Evolutionary conservation across 306 rosid genomes (phyloP), one percentile per base, ranked within the genome.

Genomic region (Medicago lupulina): DNA sequence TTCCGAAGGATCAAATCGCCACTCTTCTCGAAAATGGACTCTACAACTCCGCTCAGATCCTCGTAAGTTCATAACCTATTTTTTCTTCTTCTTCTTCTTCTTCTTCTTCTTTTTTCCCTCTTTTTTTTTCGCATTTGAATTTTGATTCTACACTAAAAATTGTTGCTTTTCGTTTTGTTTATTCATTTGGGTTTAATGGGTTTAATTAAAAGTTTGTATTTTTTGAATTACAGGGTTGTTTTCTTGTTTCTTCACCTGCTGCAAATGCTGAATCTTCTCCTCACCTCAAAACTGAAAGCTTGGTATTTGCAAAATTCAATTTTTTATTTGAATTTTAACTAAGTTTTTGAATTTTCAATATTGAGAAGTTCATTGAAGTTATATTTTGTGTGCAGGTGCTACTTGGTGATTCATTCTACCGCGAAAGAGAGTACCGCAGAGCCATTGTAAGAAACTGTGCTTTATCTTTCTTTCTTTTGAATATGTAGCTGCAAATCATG

Each of bases 181-280:
- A 5, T 18, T 17, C 6, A 9, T 5, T 12, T 72, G 12, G 25
- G 49, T 38, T 54, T 85, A 39, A 34, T 51, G 54, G 3, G 66
- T 49, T 54, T 83, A 68, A 73, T 70, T 64, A 7, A 0, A 19
- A 49, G 53, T 83, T 83, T 6, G 6, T 55, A 34, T 65, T 68
- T 68, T 47, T 18, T 34, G 38, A 73, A 67, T 5, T 18, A 80
- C 72, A 96, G 99, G 88, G 93, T 82, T 92, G 84, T 80, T 96
- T 96, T 87, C 98, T 92, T n/a, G 97, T 90, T 85, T 96, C 99
- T 2, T 96, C 99, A 10, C 91, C 98, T 36, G 88, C 96, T 65
- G 90, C 90, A 17, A 92, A 87, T 83, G 89, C 93, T 71, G 99
- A 96, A 78, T 76, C 88, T 58, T 76, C 63, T 61, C 91, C 91